A percentile compares a stretch with the other conserved stretches of the same genome.
phyloP scores from a whole-genome alignment of 257 asterid genomes.

The Phtheirospermum japonicum region DNA sequence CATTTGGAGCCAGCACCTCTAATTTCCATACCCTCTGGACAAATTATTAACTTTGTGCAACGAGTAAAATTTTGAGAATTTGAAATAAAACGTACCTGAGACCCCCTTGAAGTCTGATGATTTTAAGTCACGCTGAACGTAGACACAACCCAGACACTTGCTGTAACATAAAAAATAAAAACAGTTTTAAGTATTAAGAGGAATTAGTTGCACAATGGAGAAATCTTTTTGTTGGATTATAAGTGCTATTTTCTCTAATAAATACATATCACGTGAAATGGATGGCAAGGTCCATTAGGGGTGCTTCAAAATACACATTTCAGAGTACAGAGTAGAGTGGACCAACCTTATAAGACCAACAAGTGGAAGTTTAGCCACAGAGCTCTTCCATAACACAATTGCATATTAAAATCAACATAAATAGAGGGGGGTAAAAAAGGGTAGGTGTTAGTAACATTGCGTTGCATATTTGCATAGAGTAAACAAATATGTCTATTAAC shows the following conservation, averaged over 20 bases:
- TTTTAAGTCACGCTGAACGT: constrained; percentile 81
- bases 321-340: constrained; percentile 19
- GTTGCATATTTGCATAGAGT: too few species aligned
- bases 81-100: constrained; percentile 52
- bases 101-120: constrained; percentile 85
- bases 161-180: constrained; percentile 42
- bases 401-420: constrained; percentile 29
- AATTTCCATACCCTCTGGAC: neutral
- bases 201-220: neutral
- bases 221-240: too few species aligned
- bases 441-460: too few species aligned
- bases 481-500: neutral
- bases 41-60: constrained; percentile 17
- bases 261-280: neutral
- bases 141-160: constrained; percentile 95
- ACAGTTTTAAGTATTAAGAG: constrained; percentile 7
- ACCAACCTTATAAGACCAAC: constrained; percentile 93
- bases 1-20: neutral
- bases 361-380: constrained; percentile 96
- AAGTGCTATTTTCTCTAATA: neutral
- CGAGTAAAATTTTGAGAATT: neutral
- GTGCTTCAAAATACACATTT: too few species aligned
- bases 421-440: constrained; percentile 20
- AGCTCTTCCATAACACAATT: constrained; percentile 65
- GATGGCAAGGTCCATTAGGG: too few species aligned